Evolutionary conservation across 495 filamentous ascomycete species (phyloP).

Genomic region (Letharia columbiana): DNA sequence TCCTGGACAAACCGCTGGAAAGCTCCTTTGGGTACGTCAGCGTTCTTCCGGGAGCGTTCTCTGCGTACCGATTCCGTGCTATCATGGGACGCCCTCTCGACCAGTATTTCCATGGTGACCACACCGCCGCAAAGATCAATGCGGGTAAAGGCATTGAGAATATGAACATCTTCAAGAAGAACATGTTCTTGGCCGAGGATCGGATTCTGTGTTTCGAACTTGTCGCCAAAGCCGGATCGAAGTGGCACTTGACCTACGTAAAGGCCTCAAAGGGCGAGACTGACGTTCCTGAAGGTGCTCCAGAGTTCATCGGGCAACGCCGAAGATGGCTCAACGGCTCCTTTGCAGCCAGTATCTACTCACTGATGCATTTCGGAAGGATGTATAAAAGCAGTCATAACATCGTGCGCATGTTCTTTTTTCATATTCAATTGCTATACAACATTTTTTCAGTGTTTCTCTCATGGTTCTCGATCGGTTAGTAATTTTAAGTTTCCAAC

Average conservation of each 20-base stretch:
- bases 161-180: constrained; percentile 99
- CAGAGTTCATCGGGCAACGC: constrained; percentile 96
- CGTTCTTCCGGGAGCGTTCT: constrained; percentile 97
- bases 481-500: constrained; percentile 28
- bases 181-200: constrained; percentile 99
- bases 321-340: constrained; percentile 98
- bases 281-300: constrained; percentile 91
- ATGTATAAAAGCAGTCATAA: constrained; percentile 99
- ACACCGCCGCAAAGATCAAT: constrained; percentile 87
- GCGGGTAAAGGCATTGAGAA: constrained; percentile 99
- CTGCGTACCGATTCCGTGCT: constrained; percentile 91
- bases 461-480: constrained; percentile 90
- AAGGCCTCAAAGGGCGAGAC: constrained; percentile 98
- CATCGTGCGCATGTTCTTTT: constrained; percentile 95
- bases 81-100: constrained; percentile 96
- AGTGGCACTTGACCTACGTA: constrained; percentile 98
- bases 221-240: constrained; percentile 94
- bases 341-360: constrained; percentile 93
- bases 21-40: constrained; percentile 95
- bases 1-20: constrained; percentile 94
- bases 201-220: constrained; percentile 99
- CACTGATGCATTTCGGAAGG: constrained; percentile 95
- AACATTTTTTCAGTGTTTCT: constrained; percentile 84
- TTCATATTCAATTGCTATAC: constrained; percentile 94
- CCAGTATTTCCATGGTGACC: constrained; percentile 99